These are phyloP conservation scores for Boletus sp. DNA, from an alignment of 1,284 basidiomycete species.

Conservation along the genomic window DNA sequence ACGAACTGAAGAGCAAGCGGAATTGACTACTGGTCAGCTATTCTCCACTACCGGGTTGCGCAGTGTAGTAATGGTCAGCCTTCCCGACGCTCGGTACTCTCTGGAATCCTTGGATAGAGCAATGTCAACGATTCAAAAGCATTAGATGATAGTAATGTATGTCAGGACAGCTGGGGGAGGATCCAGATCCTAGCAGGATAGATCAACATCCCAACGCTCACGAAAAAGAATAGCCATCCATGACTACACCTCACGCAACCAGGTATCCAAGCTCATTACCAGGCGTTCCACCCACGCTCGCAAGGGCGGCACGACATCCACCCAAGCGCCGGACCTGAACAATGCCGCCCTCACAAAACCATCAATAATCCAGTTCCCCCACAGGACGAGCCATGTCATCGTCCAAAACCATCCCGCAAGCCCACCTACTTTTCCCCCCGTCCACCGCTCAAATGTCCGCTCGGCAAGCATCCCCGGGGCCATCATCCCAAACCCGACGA, in stretches of 20 bases:
- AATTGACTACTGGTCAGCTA: no score
- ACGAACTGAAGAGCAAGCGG: no score
- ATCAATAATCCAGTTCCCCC: constrained; percentile 46
- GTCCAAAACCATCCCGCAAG: constrained; percentile 48
- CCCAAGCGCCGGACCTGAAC: background rate
- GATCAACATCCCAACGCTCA: no score
- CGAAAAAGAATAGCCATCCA: no score
- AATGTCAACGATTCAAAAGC: no score
- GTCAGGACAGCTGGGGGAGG: no score
- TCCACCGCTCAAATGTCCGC: constrained; percentile 31
- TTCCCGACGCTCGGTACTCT: no score
- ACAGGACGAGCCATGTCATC: constrained; percentile 42
- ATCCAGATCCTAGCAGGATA: no score
- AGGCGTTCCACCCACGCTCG: background rate
- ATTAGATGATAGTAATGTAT: no score
- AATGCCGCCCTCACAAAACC: constrained; percentile 36
- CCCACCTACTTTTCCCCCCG: constrained; percentile 38
- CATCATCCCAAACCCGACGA: constrained; percentile 52
- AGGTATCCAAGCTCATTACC: constrained; percentile 8
- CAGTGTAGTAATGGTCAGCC: no score
- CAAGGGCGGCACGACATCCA: constrained; percentile 1
- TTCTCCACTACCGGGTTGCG: no score
- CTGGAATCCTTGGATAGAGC: no score
- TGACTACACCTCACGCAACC: constrained; percentile 2
- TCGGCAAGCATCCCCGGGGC: constrained; percentile 49